Evolutionary conservation across 2,329 filamentous ascomycete species (phyloP), one percentile per base, ranked within the genome.

Genomic region (Fusarium floridanum): DNA sequence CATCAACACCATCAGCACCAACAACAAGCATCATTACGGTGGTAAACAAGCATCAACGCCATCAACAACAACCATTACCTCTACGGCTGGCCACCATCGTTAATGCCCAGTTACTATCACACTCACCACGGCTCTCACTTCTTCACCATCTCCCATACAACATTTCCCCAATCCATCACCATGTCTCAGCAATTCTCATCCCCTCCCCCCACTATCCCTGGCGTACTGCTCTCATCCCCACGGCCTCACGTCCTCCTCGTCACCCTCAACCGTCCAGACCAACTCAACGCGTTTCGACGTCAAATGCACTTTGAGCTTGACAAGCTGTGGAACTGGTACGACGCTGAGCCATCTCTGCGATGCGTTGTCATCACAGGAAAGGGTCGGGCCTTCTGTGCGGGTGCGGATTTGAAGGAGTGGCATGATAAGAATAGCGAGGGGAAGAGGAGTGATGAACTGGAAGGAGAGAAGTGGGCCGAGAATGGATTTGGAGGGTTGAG

Each of bases 341-440:
- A 93, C 75, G 80, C 79, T n/a, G 88, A 93, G 79, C 88, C 90
- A 1, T 80, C 82, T 2, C 86, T 93, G 50, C 88, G 89, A 57
- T 91, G 89, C 75, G 91, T 89, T 32, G 85, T 93, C 9, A 79
- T 93, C 41, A 93, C 91, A 0, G 91, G 91, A 24, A 82, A 84
- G 0, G 91, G 90, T 0, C 83, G 90, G 11, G 90, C 91, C 0
- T 93, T 93, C 75, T 93, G 91, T 79, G 91, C 91, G 0, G 91
- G 91, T 7, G 90, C 91, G 9, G 91, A 93, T 74, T 84, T 93
- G 16, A 91, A 91, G 80, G 91, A 93, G 82, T 92, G 91, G 90
- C 80, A 83, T 67, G 81, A 82, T 10, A 82, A 84, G 66, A 86
- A 88, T 72, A 77, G 78, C 34, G 68, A 73, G 17, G 66, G 70